Conservation (phyloP, 768 basidiomycete species). For the Porpolomopsis calyptriformis region DNA sequence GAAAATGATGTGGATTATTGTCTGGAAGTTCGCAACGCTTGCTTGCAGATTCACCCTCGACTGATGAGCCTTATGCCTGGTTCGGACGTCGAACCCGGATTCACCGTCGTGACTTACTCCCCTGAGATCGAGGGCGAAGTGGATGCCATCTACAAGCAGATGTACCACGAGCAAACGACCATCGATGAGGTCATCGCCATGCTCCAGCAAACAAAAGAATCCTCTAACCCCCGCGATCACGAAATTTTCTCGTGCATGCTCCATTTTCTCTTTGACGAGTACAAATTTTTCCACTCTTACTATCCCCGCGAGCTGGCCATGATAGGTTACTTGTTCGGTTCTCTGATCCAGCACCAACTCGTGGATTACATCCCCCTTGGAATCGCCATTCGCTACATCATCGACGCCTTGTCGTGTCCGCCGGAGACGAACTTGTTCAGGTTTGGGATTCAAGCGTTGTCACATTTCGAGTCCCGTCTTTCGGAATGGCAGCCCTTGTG, state of each 20-base stretch:
- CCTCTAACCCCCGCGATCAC: slow-evolving; percentile 75
- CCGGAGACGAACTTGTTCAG: slow-evolving; percentile 90
- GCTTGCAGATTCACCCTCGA: slow-evolving; percentile 90
- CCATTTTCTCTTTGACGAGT: slow-evolving; percentile 98
- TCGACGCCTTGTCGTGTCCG: slow-evolving; percentile 85
- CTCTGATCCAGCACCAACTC: slow-evolving; percentile 86
- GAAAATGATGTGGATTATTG: slow-evolving; percentile 77
- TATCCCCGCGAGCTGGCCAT: slow-evolving; percentile 92
- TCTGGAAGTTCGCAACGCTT: slow-evolving; percentile 84
- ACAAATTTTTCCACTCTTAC: slow-evolving; percentile 97
- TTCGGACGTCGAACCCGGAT: slow-evolving; percentile 82
- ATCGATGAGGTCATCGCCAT: slow-evolving; percentile 90
- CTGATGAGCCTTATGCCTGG: slow-evolving; percentile 88
- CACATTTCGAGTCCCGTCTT: slow-evolving; percentile 77
- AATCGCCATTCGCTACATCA: slow-evolving; percentile 92
- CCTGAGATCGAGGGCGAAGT: slow-evolving; percentile 88
- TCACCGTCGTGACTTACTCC: slow-evolving; percentile 79
- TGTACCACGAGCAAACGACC: slow-evolving; percentile 92
- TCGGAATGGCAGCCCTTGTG: slow-evolving; percentile 91
- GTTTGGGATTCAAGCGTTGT: slow-evolving; percentile 87
- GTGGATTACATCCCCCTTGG: slow-evolving; percentile 91
- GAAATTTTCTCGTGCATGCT: slow-evolving; percentile 99
- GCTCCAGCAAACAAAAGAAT: slow-evolving; percentile 78
- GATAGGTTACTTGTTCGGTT: slow-evolving; percentile 94
- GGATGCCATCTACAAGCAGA: slow-evolving; percentile 91